A percentile compares a stretch with the other conserved stretches of the same genome.
These are phyloP conservation scores for Fraxinus pennsylvanica DNA, from an alignment of 257 asterid genomes.

Conservation along the genomic window DNA sequence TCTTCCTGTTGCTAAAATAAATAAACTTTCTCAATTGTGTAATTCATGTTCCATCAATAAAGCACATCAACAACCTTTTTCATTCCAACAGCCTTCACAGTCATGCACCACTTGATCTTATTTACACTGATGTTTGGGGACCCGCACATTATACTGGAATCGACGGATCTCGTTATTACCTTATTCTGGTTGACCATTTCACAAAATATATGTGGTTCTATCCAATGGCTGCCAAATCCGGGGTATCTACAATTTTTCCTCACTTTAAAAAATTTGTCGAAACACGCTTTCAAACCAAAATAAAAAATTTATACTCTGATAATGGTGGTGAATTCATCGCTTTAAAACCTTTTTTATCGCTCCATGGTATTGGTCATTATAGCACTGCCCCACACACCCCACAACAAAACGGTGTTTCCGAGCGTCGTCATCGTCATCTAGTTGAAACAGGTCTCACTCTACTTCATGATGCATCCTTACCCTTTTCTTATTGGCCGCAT, in stretches of 20 bases:
- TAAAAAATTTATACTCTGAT: neutral
- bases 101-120: neutral
- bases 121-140: too few relatives aligned
- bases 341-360: neutral
- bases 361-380: neutral
- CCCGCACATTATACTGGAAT: neutral
- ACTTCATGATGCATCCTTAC: neutral
- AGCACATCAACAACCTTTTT: neutral
- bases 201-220: slow-evolving; percentile 3
- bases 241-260: neutral
- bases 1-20: neutral
- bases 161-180: neutral
- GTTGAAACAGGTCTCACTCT: too few relatives aligned
- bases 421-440: too few relatives aligned
- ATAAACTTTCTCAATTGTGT: neutral
- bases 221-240: neutral
- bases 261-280: neutral
- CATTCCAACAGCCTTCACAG: neutral
- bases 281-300: neutral
- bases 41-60: slow-evolving; percentile 2
- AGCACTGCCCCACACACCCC: neutral
- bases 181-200: neutral
- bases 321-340: slow-evolving; percentile 11
- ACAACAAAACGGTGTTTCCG: neutral
- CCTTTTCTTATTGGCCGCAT: neutral